Conservation (phyloP, 2,329 filamentous ascomycete species). For the Seiridium unicorne region DNA sequence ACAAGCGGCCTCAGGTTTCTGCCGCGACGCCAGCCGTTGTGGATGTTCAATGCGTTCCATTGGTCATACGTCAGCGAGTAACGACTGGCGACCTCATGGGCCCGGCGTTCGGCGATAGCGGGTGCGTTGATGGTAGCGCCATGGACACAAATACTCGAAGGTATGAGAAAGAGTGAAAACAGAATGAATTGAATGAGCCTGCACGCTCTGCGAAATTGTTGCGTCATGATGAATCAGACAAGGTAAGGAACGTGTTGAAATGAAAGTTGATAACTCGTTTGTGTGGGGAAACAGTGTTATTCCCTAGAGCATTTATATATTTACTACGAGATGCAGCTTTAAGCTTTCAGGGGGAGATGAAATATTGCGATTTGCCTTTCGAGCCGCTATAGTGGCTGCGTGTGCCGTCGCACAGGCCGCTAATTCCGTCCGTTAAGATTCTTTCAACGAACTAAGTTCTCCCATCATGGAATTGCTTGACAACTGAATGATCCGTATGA, state of each 20-base stretch:
- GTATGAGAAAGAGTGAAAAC: neutral
- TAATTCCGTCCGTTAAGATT: neutral
- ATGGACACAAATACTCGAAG: neutral
- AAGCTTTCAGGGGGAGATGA: slow-evolving; percentile 1
- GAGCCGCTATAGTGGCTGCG: neutral
- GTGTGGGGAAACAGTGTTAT: neutral
- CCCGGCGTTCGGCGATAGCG: neutral
- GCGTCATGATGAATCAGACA: neutral
- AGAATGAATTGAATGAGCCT: neutral
- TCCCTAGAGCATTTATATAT: neutral
- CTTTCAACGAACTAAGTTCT: no score
- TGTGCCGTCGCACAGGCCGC: neutral
- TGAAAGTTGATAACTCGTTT: neutral
- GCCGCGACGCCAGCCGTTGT: neutral
- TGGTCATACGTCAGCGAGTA: neutral
- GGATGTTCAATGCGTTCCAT: neutral
- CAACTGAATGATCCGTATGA: no score
- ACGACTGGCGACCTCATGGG: neutral
- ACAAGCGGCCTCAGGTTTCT: slow-evolving; percentile 1
- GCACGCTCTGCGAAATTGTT: neutral
- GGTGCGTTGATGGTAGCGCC: neutral
- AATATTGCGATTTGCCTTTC: neutral
- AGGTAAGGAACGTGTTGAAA: neutral
- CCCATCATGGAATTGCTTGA: no score
- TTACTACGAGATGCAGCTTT: neutral